phyloP scores from a whole-genome alignment of 2,329 filamentous ascomycete species.

The Sclerotinia nivalis region DNA sequence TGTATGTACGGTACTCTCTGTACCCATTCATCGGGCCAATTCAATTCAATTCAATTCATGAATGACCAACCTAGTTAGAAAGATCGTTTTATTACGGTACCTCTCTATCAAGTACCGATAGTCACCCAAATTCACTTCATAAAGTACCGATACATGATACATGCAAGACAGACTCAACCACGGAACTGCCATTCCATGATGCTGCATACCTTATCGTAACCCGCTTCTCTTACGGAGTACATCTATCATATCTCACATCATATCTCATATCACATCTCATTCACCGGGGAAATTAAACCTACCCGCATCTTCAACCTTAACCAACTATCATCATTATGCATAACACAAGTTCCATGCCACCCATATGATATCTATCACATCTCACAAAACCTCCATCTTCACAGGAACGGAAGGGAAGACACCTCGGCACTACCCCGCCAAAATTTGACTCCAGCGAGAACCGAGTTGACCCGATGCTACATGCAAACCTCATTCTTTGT shows the following conservation, averaged over 20 bases:
- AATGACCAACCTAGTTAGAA: too few species aligned
- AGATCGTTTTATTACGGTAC: background rate
- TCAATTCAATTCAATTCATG: too few species aligned
- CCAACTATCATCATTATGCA: constrained; percentile 10
- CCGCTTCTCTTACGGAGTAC: background rate
- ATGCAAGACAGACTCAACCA: constrained; percentile 3
- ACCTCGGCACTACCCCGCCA: background rate
- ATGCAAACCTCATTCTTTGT: background rate
- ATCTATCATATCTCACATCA: background rate
- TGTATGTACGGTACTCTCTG: too few species aligned
- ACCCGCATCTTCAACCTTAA: background rate
- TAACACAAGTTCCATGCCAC: constrained; percentile 2
- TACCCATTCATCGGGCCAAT: too few species aligned
- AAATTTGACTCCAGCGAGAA: background rate
- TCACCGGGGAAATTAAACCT: background rate
- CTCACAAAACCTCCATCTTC: background rate
- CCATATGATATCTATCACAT: constrained; percentile 12
- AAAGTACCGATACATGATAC: background rate
- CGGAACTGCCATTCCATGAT: background rate
- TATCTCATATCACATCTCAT: constrained; percentile 1
- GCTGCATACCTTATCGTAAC: background rate
- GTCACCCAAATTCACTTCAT: background rate
- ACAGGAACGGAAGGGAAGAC: background rate
- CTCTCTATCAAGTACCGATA: background rate
- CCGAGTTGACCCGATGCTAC: constrained; percentile 9